Conservation (phyloP, 371 early-diverging fungal genomes). For the Batkoa obscura region DNA sequence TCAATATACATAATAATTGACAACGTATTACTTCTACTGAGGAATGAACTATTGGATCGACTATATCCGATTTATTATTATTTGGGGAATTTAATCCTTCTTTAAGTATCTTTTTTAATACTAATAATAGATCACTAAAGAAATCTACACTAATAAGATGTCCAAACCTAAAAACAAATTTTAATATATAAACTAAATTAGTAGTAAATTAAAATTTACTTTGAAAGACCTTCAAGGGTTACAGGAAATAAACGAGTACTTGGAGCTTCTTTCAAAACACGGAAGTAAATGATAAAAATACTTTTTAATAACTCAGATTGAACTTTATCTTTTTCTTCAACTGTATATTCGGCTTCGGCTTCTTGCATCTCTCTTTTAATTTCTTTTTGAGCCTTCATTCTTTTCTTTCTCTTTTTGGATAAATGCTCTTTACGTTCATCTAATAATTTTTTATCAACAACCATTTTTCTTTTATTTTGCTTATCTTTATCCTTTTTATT, state of each 20-base stretch:
- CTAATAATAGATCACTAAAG: constrained; percentile 68
- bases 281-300: constrained; percentile 81
- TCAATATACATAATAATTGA: constrained; percentile 66
- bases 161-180: constrained; percentile 48
- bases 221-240: constrained; percentile 75
- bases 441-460: not conserved
- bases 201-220: constrained; percentile 16
- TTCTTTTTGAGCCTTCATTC: constrained; percentile 45
- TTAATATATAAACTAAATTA: no score
- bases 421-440: constrained; percentile 35
- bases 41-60: constrained; percentile 15
- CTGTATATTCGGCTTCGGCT: constrained; percentile 57
- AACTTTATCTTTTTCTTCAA: constrained; percentile 47
- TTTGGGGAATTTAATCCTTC: constrained; percentile 10
- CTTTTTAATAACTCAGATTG: constrained; percentile 81
- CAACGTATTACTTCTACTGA: constrained; percentile 28
- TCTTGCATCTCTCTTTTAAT: constrained; percentile 63
- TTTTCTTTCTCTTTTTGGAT: constrained; percentile 51
- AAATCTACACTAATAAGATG: constrained; percentile 89
- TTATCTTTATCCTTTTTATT: constrained; percentile 15
- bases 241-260: constrained; percentile 58
- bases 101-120: constrained; percentile 53
- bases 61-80: constrained; percentile 13
- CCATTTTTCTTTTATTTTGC: not conserved
- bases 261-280: constrained; percentile 70